Percentiles rank a stretch among this genome's conserved stretches.
phyloP scores from a whole-genome alignment of 2,329 filamentous ascomycete species.

The Aspergillus carbonarius region DNA sequence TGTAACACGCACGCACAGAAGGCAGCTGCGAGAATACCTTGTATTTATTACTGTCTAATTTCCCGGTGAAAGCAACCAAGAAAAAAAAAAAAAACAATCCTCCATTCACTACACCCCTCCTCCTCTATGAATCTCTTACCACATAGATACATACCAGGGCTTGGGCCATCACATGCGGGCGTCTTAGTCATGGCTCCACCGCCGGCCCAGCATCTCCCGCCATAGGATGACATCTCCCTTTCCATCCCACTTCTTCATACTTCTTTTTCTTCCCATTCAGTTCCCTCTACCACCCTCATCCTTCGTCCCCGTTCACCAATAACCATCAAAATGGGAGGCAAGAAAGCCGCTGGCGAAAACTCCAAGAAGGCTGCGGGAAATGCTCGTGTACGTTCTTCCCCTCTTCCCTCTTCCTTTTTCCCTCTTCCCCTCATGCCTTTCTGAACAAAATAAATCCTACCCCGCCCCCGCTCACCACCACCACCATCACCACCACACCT shows the following conservation, averaged over 20 bases:
- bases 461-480: constrained; percentile 25
- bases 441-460: constrained; percentile 11
- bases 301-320: background rate
- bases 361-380: constrained; percentile 88
- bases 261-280: background rate
- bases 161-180: background rate
- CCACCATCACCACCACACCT: constrained; percentile 3
- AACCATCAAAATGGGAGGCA: constrained; percentile 65
- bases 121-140: too few species aligned
- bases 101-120: too few species aligned
- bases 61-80: too few species aligned
- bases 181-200: constrained; percentile 4
- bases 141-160: background rate
- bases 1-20: too few species aligned
- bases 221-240: constrained; percentile 1
- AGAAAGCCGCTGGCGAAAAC: constrained; percentile 65
- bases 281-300: background rate
- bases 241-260: background rate
- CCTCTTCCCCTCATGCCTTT: background rate
- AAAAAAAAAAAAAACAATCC: too few species aligned
- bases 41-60: too few species aligned
- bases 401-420: background rate
- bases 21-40: too few species aligned
- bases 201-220: constrained; percentile 4
- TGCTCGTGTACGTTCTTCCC: constrained; percentile 55